A percentile compares a stretch with the other conserved stretches of the same genome.
Evolutionary conservation across 2,329 filamentous ascomycete genomes (phyloP).

Genomic region (Hypoxylon sp.): DNA sequence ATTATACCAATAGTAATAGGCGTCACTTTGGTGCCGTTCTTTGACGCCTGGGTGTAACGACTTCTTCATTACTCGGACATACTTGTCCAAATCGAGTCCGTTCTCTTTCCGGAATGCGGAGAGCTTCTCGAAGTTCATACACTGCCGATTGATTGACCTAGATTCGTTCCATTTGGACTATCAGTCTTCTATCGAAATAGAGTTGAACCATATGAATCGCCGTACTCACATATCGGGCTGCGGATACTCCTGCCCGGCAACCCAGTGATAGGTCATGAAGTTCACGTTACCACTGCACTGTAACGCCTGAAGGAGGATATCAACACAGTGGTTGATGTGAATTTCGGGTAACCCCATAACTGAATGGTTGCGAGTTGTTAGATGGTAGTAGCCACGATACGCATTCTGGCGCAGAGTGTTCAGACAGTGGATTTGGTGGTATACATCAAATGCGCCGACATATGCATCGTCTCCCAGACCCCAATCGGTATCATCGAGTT

Average conservation of each 20-base stretch:
- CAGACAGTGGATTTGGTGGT: slow-evolving; percentile 48
- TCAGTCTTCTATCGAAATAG: no score
- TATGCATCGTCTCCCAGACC: slow-evolving; percentile 47
- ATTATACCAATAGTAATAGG: slow-evolving; percentile 29
- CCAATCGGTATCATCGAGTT: slow-evolving; percentile 44
- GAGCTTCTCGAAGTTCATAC: slow-evolving; percentile 46
- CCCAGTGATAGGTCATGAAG: slow-evolving; percentile 49
- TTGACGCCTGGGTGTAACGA: slow-evolving; percentile 29
- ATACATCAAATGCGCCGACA: slow-evolving; percentile 45
- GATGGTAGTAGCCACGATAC: slow-evolving; percentile 41
- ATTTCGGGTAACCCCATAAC: slow-evolving; percentile 29
- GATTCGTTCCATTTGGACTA: no score
- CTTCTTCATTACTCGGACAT: slow-evolving; percentile 30
- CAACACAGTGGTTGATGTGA: slow-evolving; percentile 50
- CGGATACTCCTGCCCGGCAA: slow-evolving; percentile 43
- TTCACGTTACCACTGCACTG: slow-evolving; percentile 48
- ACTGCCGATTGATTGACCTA: slow-evolving; percentile 45
- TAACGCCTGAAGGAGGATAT: slow-evolving; percentile 48
- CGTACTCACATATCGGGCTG: slow-evolving; percentile 48
- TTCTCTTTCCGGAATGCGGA: slow-evolving; percentile 29
- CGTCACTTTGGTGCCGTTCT: slow-evolving; percentile 30
- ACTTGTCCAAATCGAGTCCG: slow-evolving; percentile 34
- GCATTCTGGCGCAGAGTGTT: slow-evolving; percentile 44
- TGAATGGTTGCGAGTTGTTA: slow-evolving; percentile 27
- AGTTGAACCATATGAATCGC: no score